These are phyloP conservation scores for Vachellia collinsii DNA, from an alignment of 306 rosid species.

Conservation along the genomic window DNA sequence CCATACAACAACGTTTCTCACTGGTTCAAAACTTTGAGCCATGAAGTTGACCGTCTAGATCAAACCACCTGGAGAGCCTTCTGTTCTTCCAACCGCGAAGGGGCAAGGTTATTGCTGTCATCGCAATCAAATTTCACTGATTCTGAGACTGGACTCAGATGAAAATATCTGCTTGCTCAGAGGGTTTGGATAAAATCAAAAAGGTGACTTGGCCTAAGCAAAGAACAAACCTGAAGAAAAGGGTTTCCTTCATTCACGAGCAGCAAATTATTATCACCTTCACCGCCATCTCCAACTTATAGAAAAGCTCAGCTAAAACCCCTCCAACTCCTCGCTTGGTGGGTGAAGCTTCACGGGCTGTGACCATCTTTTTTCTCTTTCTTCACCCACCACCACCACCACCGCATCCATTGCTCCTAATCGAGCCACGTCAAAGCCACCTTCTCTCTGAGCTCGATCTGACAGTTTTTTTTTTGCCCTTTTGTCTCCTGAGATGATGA, in stretches of 20 bases:
- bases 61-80: not conserved
- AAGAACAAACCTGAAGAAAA: not conserved
- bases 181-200: not conserved
- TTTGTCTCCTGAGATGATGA: not conserved
- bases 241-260: conserved; percentile 18
- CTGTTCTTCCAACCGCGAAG: not conserved
- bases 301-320: conserved; percentile 3
- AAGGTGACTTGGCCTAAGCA: not conserved
- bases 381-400: conserved; percentile 25
- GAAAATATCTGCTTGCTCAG: not conserved
- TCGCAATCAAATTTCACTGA: not conserved
- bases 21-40: not conserved
- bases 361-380: conserved; percentile 2
- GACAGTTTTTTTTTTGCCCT: not conserved
- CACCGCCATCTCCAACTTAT: conserved; percentile 11
- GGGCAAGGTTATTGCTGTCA: conserved; percentile 12
- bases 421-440: conserved; percentile 12
- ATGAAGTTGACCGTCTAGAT: not conserved
- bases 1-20: not conserved
- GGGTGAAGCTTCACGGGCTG: conserved; percentile 21
- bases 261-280: not conserved
- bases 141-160: conserved; percentile 5
- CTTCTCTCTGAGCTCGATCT: not conserved
- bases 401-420: not conserved
- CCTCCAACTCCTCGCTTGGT: not conserved